A percentile compares a stretch with the other conserved stretches of the same genome.
These are phyloP conservation scores for Sporothrix schenckii DNA, from an alignment of 2,329 filamentous ascomycete genomes.

Conservation along the genomic window DNA sequence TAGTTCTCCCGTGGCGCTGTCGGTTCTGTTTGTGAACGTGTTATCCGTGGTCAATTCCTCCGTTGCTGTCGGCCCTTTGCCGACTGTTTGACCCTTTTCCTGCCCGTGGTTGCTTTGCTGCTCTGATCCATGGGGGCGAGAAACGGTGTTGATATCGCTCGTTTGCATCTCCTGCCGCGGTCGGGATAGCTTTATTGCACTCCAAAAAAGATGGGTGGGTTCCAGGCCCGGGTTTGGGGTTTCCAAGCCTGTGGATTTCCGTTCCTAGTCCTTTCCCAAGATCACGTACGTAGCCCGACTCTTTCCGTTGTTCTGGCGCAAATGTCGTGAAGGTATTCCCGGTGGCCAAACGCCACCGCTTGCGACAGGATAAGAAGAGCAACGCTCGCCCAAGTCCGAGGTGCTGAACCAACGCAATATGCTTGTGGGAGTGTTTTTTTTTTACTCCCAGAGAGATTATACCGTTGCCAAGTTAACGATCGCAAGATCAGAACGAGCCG, in stretches of 20 bases:
- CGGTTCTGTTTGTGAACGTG: not conserved
- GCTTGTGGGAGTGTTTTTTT: not conserved
- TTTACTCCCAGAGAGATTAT: too few species aligned
- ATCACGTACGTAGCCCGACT: conserved; percentile 19
- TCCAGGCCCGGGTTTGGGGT: too few species aligned
- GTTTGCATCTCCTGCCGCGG: conserved; percentile 21
- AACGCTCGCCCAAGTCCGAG: not conserved
- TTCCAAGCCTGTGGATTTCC: not conserved
- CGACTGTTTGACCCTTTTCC: conserved; percentile 15
- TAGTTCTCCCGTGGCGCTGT: not conserved
- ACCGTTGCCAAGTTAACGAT: not conserved
- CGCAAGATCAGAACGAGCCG: not conserved
- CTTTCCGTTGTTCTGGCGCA: conserved; percentile 1
- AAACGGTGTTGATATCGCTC: not conserved
- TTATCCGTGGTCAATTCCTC: conserved; percentile 8
- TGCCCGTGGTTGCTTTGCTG: conserved; percentile 7
- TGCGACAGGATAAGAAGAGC: not conserved
- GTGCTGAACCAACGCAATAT: not conserved
- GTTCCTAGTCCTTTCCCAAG: not conserved
- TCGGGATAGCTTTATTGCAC: not conserved
- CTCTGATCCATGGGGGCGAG: conserved; percentile 23
- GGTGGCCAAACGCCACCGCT: not conserved
- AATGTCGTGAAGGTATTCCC: conserved; percentile 24
- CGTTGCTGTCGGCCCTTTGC: not conserved
- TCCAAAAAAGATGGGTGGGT: not conserved